Evolutionary conservation across 2,329 filamentous ascomycete genomes (phyloP).

Genomic region (Lojkania enalia): DNA sequence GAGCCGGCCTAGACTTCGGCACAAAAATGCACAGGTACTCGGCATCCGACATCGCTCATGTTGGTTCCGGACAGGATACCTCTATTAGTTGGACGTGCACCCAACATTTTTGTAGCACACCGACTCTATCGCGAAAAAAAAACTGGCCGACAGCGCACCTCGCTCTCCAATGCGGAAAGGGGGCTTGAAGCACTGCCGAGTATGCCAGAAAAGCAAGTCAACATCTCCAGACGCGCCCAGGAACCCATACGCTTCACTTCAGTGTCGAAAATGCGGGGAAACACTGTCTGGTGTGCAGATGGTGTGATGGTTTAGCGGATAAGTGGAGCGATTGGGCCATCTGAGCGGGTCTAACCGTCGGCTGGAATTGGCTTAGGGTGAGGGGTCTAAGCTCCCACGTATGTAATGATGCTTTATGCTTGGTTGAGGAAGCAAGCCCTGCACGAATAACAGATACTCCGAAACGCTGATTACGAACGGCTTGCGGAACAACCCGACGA

Average conservation of each 20-base stretch:
- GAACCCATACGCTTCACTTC: conserved; percentile 6
- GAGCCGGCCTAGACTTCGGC: conserved; percentile 1
- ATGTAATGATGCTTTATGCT: conserved; percentile 6
- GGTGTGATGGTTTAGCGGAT: conserved; percentile 1
- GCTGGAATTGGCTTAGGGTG: neutral
- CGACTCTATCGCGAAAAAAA: conserved; percentile 11
- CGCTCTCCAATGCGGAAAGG: neutral
- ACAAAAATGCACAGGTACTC: neutral
- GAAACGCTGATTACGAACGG: neutral
- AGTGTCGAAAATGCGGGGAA: conserved; percentile 22
- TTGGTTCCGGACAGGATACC: neutral
- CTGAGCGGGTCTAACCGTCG: neutral
- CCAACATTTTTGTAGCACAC: conserved; percentile 15
- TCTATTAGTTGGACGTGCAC: conserved; percentile 9
- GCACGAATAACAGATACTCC: neutral
- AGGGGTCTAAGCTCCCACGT: conserved; percentile 14
- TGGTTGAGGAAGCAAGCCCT: conserved; percentile 15
- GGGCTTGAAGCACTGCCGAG: neutral
- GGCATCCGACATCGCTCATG: conserved; percentile 2
- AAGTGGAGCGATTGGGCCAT: neutral
- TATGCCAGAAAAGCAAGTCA: neutral
- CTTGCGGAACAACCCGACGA: neutral
- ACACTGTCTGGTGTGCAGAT: conserved; percentile 4
- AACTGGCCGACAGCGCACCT: too few relatives aligned
- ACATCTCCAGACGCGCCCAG: neutral